Base-by-base conservation (phyloP, 371 early-diverging fungal genomes). In the Mucor saturninus region DNA sequence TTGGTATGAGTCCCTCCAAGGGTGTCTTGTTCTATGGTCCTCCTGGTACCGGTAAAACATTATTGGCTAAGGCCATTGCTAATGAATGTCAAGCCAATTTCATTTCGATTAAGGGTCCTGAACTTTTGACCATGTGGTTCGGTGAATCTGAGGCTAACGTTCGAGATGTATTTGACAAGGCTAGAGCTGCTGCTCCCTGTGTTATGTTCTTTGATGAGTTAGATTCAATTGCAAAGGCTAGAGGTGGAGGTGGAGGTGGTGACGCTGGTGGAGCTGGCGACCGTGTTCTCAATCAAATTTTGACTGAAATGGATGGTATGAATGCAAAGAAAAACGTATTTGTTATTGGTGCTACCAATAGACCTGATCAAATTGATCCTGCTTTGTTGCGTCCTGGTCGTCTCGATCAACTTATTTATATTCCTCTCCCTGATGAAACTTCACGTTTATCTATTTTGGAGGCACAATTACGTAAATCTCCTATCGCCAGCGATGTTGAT, bases 301-400 rank as follows among this genome's bases (percentile, higher is more conserved):
- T 99, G 68, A 98, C 99, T 30, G 99, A 99, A 84, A 99, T 99
- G 99, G 99, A 99, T 75, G 99, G 99, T 75, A 99, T 99, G 99
- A 98, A 97, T 72, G 96, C 96, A 64, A 99, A 98, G 87, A 80
- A 80, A 91, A 96, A 98, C 69, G 98, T 98, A n/a, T 97, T 98
- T 74, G 95, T 98, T 59, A 98, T 98, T 81, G 99, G 97, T 61
- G 99, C 99, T 38, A 99, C 99, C 61, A 99, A 99, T 87, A 88
- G 72, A 67, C 72, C 72, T 31, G 72, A 71, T 57, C 72, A 71
- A 59, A 71, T 71, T 39, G 72, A 71, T 55, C 72, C 72, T 58
- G 72, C 72, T 45, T 64, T 71, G 40, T 59, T 71, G 30, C 72
- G 99, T 69, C 99, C 99, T 63, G 99, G 99, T 61, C 97, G 99